A percentile compares a stretch with the other conserved stretches of the same genome.
phyloP scores from a whole-genome alignment of 371 early-diverging fungal species.

The Fennellomyces sp. region DNA sequence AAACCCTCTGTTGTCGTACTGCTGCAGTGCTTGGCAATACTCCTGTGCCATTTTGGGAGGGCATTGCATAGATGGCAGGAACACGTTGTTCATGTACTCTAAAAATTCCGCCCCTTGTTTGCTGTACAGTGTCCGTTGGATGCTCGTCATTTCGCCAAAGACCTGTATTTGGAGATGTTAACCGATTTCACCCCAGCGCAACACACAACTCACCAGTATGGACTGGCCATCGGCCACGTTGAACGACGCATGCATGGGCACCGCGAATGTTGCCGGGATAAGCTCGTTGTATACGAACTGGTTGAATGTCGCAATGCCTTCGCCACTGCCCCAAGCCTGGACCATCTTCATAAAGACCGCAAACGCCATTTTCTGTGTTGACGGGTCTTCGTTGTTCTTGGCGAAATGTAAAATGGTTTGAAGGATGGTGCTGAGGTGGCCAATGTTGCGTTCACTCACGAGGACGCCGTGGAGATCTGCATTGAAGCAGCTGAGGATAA shows the following conservation, averaged over 20 bases:
- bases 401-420: constrained; percentile 81
- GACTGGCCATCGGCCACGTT: constrained; percentile 83
- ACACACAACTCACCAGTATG: constrained; percentile 51
- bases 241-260: constrained; percentile 80
- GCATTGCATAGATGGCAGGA: constrained; percentile 72
- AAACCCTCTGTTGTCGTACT: constrained; percentile 66
- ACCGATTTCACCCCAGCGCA: neutral
- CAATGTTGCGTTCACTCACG: constrained; percentile 75
- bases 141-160: constrained; percentile 78
- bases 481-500: constrained; percentile 83
- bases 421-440: constrained; percentile 73
- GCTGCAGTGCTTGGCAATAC: constrained; percentile 71
- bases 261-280: constrained; percentile 78
- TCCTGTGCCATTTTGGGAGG: constrained; percentile 64
- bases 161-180: no score
- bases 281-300: constrained; percentile 83
- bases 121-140: constrained; percentile 71
- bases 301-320: constrained; percentile 61
- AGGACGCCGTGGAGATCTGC: constrained; percentile 79
- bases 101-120: constrained; percentile 69
- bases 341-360: constrained; percentile 81
- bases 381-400: constrained; percentile 71
- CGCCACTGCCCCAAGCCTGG: constrained; percentile 74
- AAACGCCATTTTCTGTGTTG: constrained; percentile 83
- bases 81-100: constrained; percentile 66